Base-by-base conservation (phyloP, 2,329 filamentous ascomycete species). In the Alternaria dauci region DNA sequence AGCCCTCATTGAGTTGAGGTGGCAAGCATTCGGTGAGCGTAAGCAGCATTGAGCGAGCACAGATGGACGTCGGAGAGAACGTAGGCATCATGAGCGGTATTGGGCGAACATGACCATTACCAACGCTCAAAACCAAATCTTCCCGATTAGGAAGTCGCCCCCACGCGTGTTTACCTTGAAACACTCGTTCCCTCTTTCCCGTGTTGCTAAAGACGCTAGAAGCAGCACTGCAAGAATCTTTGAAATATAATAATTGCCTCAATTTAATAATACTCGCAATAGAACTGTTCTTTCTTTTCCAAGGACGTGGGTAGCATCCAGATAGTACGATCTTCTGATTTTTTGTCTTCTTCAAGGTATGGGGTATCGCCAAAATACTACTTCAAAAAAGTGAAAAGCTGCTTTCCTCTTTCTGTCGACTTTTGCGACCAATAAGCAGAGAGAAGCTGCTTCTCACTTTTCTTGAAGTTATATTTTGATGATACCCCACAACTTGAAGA, bases 51-150 rank as follows among this genome's bases (percentile, higher is more conserved):
- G 32, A 16, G 32, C 32, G 32, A 16, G 5, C 32, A 16, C n/a
- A n/a, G n/a, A n/a, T 16, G 14, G 32, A 12, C 32, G 32, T 12
- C 1, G 14, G 12, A 34, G 32, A 8, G 28, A 30, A 11, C 9
- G 28, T 11, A 11, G 28, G 43, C 43, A 28, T 7, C 11, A 30
- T 30, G n/a, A 9, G 43, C n/a, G 44, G 30, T 12, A 34, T 34
- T 58, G 55, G 48, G 41, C 28, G 39, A 52, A 39, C 36, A n/a
- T 46, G 34, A 38, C 48, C 5, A 32, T 14, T 12, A 58, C 54
- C 55, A n/a, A 58, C 43, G 18, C 41, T 46, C 36, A 28, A 43
- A 54, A 5, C 11, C 4, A 28, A 47, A 53, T 26, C 46, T 58
- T 34, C 55, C 55, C 12, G 26, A 47, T 54, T 23, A 18, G 55